These are phyloP conservation scores for Podaxis pistillaris DNA, from an alignment of 768 basidiomycete genomes.

Conservation along the genomic window DNA sequence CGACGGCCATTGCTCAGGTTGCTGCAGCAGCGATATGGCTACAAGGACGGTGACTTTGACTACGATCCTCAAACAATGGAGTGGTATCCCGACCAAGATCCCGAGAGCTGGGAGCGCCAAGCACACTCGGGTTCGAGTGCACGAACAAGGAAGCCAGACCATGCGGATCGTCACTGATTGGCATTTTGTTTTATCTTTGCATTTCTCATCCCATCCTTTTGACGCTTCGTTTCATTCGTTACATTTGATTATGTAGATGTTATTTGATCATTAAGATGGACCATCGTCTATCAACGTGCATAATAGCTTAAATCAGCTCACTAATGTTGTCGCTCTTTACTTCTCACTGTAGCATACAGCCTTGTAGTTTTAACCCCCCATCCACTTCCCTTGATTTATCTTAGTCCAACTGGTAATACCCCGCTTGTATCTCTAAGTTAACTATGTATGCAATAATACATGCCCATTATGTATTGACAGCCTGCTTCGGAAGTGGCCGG, in stretches of 20 bases:
- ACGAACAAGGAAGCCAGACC: slow-evolving; percentile 32
- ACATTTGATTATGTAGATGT: not conserved
- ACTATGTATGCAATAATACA: not conserved
- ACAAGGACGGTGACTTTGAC: slow-evolving; percentile 86
- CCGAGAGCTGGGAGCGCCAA: slow-evolving; percentile 60
- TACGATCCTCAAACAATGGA: slow-evolving; percentile 58
- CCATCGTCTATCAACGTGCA: not conserved
- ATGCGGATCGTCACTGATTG: slow-evolving; percentile 14
- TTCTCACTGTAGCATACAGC: slow-evolving; percentile 5
- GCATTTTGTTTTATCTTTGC: not conserved
- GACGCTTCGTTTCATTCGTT: not conserved
- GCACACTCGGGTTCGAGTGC: slow-evolving; percentile 34
- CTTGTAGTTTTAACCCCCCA: not conserved
- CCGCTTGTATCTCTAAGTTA: slow-evolving; percentile 1
- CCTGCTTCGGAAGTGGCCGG: slow-evolving; percentile 6
- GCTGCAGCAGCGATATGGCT: slow-evolving; percentile 69
- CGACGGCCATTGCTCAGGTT: slow-evolving; percentile 77
- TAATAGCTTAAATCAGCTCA: not conserved
- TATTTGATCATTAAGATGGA: not conserved
- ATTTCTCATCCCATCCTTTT: not conserved
- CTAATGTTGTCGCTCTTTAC: slow-evolving; percentile 12
- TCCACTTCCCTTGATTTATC: not conserved
- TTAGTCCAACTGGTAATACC: not conserved
- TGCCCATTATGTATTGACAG: not conserved
- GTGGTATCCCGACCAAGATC: slow-evolving; percentile 71